A percentile compares a stretch with the other conserved stretches of the same genome.
Evolutionary conservation across 805 yeast genomes (phyloP).

Genomic region (Metschnikowia anglica): DNA sequence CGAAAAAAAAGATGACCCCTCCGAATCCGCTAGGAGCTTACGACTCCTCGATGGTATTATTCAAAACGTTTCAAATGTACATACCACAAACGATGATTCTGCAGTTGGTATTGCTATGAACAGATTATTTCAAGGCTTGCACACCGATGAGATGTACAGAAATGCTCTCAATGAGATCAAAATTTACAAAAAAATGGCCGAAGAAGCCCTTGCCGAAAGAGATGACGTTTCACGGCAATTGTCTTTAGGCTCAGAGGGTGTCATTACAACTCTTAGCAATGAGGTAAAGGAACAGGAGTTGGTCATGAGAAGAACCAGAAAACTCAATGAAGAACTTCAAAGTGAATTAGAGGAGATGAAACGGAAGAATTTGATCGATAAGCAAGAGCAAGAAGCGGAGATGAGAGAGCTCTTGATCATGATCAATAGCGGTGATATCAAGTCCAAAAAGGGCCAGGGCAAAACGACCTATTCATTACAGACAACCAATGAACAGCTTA

Average conservation of each 20-base stretch:
- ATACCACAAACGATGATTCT: conserved; percentile 46
- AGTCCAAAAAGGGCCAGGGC: conserved; percentile 32
- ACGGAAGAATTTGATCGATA: conserved; percentile 57
- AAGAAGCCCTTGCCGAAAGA: conserved; percentile 34
- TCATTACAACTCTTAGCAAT: conserved; percentile 56
- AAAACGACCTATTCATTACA: conserved; percentile 39
- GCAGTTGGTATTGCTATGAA: conserved; percentile 75
- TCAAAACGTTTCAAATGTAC: conserved; percentile 57
- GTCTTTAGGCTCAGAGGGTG: conserved; percentile 73
- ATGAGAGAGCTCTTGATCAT: conserved; percentile 69
- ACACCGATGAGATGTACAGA: conserved; percentile 83
- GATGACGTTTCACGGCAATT: conserved; percentile 65
- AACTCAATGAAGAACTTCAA: conserved; percentile 59
- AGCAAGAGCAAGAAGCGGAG: conserved; percentile 74
- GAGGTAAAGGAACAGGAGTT: conserved; percentile 65
- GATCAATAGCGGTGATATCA: conserved; percentile 48
- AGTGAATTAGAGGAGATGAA: conserved; percentile 63
- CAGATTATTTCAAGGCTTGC: conserved; percentile 64
- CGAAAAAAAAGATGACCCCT: conserved; percentile 48
- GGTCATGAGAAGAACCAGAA: conserved; percentile 56
- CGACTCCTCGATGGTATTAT: conserved; percentile 64
- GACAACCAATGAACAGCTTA: conserved; percentile 37
- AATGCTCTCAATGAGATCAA: conserved; percentile 49
- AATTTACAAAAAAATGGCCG: conserved; percentile 25
- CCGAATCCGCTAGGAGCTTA: conserved; percentile 50